Evolutionary conservation across 2,329 filamentous ascomycete species (phyloP), one percentile per base, ranked within the genome.

Genomic region (Colletotrichum lindemuthianum): DNA sequence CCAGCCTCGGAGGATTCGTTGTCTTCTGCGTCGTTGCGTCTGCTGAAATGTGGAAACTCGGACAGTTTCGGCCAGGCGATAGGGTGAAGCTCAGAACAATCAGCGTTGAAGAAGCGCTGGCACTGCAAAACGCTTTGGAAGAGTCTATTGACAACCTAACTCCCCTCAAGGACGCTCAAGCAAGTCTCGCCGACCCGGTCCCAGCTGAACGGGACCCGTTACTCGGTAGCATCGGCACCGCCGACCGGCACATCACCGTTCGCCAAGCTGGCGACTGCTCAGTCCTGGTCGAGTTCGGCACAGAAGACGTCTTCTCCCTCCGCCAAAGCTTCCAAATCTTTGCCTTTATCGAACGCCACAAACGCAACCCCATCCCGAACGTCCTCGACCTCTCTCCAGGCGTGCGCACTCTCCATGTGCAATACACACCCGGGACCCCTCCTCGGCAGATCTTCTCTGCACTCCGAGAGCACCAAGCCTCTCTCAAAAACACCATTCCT

Each of bases 41-140:
- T 11, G 75, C 75, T 1, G 78, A 81, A 37, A 69, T 80, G 69
- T 81, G 77, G 77, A 80, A 79, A 67, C 65, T 81, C 32, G 79
- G 79, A 9, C 79, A 79, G 61, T 70, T 78, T 12, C 72, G 72
- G 8, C 76, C 77, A 2, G 79, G 79, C 1, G 78, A 81, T 60
- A 71, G 67, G 12, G 72, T 79, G n/a, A 70, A 68, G 0, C 73
- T 80, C 39, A 70, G 68, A 2, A 71, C 74, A 9, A 70, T 79
- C 34, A 69, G 53, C 8, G 68, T 72, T 8, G 66, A 69, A 5
- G 66, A 64, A 15, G 75, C 74, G 1, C 24, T 73, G 4, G 59
- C 67, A 10, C 67, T 75, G 9, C 70, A 74, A 4, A 54, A 50
- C 3, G 56, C 64, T 7, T 65, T 76, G 3, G 60, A 59, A 1